Base-by-base conservation (phyloP, 192 early-diverging fungal genomes). In the Entomortierella parvispora region DNA sequence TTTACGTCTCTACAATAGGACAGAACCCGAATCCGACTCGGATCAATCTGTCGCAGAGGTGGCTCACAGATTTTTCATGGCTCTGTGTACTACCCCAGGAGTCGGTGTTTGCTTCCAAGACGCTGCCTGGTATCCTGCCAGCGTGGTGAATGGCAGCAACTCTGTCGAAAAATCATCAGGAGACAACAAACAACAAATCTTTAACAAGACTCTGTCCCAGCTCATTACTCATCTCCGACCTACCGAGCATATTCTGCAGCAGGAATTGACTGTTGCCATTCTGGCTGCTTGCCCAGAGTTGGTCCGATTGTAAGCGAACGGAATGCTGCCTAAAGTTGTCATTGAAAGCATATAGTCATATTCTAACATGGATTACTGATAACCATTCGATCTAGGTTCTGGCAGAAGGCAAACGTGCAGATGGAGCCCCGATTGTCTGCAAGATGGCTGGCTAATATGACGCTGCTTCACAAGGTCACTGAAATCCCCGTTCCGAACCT, bases 391-490 rank as follows among this genome's bases (percentile, higher is more conserved):
- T n/a, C n/a, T 64, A 93, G 91, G 12, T 92, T 83, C 61, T 94
- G 91, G 92, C 75, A 84, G 64, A 70, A 80, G 20, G 69, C 77
- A 7, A 74, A 71, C 17, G 60, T 92, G 31, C 89, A 90, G 22
- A 87, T 92, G 70, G 93, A 96, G 22, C 93, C 93, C 18, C 85
- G 91, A 25, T 75, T 88, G 12, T 91, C 89, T 4, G 74, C 80
- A 2, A 86, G 88, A 52, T 96, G 91, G 89, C 57, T 94, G n/a
- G 85, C 86, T 4, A 96, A 93, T 62, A 90, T 93, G 81, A 88
- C 93, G 3, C 60, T 94, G 2, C 80, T 88, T 4, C 88, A 89
- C 49, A 93, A 90, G 29, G 82, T 93, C 45, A 89, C 94, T 17
- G 58, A 81, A 25, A 75, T 93, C 4, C 85, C 91, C 6, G 80